phyloP scores from a whole-genome alignment of 148 eudicot species.

The Amaranthus palmeri region DNA sequence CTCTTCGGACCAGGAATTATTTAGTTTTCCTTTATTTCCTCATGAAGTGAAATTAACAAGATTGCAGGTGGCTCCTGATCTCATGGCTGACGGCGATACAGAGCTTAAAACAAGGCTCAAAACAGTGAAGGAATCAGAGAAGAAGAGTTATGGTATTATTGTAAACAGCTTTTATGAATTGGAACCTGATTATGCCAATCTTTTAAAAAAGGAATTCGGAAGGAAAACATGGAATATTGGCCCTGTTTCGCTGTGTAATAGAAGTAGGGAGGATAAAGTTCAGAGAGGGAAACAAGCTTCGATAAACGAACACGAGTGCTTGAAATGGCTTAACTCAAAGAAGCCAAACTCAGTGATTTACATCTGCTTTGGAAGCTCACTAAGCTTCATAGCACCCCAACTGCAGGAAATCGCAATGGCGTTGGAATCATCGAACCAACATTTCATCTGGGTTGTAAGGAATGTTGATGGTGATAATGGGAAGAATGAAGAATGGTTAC shows the following conservation, averaged over 20 bases:
- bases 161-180: conserved; percentile 69
- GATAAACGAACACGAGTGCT: conserved; percentile 40
- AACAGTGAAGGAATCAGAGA: conserved; percentile 22
- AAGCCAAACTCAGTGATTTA: conserved; percentile 46
- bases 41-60: conserved; percentile 26
- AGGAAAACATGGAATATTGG: conserved; percentile 60
- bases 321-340: conserved; percentile 58
- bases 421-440: conserved; percentile 37
- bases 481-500: conserved; percentile 33
- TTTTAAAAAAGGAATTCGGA: conserved; percentile 38
- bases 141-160: conserved; percentile 45
- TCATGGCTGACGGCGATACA: background rate
- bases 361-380: conserved; percentile 45
- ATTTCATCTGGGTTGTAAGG: conserved; percentile 60
- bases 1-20: conserved; percentile 38
- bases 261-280: conserved; percentile 26
- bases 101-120: background rate
- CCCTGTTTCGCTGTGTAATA: conserved; percentile 45
- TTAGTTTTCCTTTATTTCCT: conserved; percentile 35
- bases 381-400: conserved; percentile 21
- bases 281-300: conserved; percentile 37
- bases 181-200: conserved; percentile 50
- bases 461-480: background rate
- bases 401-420: conserved; percentile 47
- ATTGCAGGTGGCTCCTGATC: conserved; percentile 16